Evolutionary conservation across 768 basidiomycete genomes (phyloP), one percentile per base, ranked within the genome.

Genomic region (Termitomyces sp.): DNA sequence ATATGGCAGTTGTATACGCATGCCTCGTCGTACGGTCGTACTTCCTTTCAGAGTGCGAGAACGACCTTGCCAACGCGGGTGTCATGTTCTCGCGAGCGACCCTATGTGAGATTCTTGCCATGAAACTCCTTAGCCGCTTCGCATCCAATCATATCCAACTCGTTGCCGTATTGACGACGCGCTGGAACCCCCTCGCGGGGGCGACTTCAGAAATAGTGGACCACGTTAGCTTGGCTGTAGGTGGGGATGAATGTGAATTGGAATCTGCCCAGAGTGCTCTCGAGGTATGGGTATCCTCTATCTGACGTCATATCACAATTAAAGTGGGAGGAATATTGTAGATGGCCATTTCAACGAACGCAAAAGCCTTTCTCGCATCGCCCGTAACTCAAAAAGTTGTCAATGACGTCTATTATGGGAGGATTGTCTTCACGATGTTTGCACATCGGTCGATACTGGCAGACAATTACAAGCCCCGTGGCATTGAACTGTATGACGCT

Each of bases 311-410:
- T 52, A 17, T n/a, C 49, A 11, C 19, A 16, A 10, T 27, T 44
- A 32, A 51, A 16, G 44, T 12, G 44, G 31, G 32, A 49, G 21
- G 9, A 40, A 2, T 66, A n/a, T n/a, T n/a, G n/a, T n/a, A 95
- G 90, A 87, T 97, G 81, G 93, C 94, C 3, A 92, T 98, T 63
- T 83, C 88, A 8, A 94, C 92, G 0, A 76, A 85, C 52, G 82
- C 93, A 4, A 98, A 96, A 69, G 77, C 81, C 29, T 96, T 98
- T 65, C 75, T 97, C 11, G 81, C 92, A 1, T 84, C 88, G 0
- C 85, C 92, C 0, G 79, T 97, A 23, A 85, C 92, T 3, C 95
- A 98, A 69, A 85, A 85, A 53, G 87, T 97, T 27, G 83, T 98
- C 35, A 86, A 87, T 62, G 89, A 94, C 53, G 91, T 99, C 48